Evolutionary conservation across 1,284 basidiomycete species (phyloP).

Genomic region (Apiotrichum brassicae): DNA sequence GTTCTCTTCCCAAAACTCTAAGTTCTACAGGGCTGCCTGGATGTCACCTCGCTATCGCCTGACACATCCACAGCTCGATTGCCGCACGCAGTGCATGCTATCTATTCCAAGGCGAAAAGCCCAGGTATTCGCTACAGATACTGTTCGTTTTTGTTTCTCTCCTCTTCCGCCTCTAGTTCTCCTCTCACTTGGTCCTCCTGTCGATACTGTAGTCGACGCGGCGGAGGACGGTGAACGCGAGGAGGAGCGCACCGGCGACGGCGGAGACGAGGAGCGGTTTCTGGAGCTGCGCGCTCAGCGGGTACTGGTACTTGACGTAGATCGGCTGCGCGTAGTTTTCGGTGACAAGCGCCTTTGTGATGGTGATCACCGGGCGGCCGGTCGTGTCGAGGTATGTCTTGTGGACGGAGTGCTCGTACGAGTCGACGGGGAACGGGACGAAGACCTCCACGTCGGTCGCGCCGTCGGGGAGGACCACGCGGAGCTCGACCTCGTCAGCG

Average conservation of each 20-base stretch:
- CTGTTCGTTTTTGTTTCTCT: background rate
- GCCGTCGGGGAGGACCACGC: constrained; percentile 85
- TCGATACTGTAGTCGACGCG: constrained; percentile 42
- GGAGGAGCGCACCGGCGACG: constrained; percentile 35
- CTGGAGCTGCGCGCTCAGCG: constrained; percentile 65
- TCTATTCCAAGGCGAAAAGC: constrained; percentile 1
- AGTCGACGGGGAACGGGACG: constrained; percentile 69
- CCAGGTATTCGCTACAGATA: constrained; percentile 5
- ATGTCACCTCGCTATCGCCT: too few relatives aligned
- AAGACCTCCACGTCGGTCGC: constrained; percentile 74
- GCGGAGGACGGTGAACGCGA: constrained; percentile 40
- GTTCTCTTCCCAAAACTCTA: too few relatives aligned
- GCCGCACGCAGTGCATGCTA: constrained; percentile 7
- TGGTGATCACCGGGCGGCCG: constrained; percentile 71
- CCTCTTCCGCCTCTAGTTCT: background rate
- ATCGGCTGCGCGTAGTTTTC: constrained; percentile 59
- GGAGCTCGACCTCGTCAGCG: constrained; percentile 70
- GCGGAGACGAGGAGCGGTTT: constrained; percentile 61
- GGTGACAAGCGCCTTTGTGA: constrained; percentile 69
- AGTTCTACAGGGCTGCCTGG: too few relatives aligned
- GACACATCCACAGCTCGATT: background rate
- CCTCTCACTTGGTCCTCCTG: constrained; percentile 4
- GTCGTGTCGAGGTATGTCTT: constrained; percentile 89
- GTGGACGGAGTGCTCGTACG: constrained; percentile 58
- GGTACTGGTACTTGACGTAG: constrained; percentile 68